phyloP scores from a whole-genome alignment of 1,284 basidiomycete genomes.

The Coniferiporia sulphurascens region DNA sequence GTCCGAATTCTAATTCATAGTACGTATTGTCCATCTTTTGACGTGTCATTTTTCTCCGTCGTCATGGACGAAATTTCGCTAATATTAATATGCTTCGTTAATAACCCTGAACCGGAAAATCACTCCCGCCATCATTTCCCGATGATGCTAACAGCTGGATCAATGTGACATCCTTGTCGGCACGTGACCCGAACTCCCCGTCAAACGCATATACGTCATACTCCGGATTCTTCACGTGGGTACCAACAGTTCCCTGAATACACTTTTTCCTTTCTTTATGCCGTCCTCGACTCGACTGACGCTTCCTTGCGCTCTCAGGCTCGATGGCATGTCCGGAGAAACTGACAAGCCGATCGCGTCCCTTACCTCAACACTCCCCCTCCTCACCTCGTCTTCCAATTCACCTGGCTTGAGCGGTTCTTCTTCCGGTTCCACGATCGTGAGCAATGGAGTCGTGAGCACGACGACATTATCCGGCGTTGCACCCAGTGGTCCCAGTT shows the following conservation, averaged over 20 bases:
- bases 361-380: constrained; percentile 2
- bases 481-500: constrained; percentile 1
- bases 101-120: no score
- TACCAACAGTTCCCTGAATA: background rate
- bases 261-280: background rate
- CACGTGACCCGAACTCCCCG: constrained; percentile 13
- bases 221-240: constrained; percentile 18
- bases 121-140: background rate
- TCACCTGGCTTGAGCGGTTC: background rate
- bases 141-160: constrained; percentile 6
- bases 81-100: no score
- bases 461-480: constrained; percentile 13
- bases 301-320: background rate
- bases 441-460: constrained; percentile 13
- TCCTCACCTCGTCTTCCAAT: background rate
- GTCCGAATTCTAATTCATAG: constrained; percentile 17
- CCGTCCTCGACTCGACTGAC: background rate
- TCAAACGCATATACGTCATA: constrained; percentile 12
- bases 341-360: constrained; percentile 6
- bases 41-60: no score
- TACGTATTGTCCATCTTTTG: background rate
- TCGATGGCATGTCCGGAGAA: constrained; percentile 15
- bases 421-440: background rate
- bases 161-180: background rate
- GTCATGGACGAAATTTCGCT: no score